Evolutionary conservation across 495 filamentous ascomycete genomes (phyloP).

Genomic region (Penicillium robsamsonii): DNA sequence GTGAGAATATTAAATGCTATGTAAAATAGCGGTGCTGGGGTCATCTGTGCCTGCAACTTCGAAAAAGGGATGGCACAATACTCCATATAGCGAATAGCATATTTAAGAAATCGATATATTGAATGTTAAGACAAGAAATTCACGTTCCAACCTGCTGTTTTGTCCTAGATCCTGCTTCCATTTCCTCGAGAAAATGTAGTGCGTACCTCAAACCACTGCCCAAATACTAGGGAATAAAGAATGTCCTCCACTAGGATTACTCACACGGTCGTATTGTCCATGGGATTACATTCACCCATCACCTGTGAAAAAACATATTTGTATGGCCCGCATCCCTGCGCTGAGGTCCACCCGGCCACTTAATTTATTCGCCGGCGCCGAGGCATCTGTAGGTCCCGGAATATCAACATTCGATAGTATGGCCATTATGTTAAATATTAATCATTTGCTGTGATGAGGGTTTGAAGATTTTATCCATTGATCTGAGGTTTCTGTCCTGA

Average conservation of each 20-base stretch:
- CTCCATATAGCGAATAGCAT: no score
- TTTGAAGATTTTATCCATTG: neutral
- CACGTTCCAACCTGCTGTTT: no score
- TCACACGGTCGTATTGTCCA: no score
- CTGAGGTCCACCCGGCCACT: slow-evolving; percentile 1
- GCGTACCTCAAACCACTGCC: no score
- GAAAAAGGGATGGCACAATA: no score
- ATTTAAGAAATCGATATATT: no score
- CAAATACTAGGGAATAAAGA: no score
- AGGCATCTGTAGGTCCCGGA: neutral
- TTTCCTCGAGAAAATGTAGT: no score
- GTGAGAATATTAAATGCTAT: neutral
- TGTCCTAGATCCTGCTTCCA: no score
- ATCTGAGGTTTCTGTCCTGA: neutral
- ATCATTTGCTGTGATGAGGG: neutral
- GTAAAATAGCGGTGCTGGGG: neutral
- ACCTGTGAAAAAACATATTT: neutral
- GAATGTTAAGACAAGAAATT: no score
- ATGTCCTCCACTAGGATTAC: no score
- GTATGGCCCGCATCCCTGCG: neutral
- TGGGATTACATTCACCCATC: neutral
- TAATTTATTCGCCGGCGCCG: slow-evolving; percentile 4
- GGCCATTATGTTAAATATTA: neutral
- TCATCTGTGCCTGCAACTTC: no score
- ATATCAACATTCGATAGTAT: neutral